A percentile compares a stretch with the other conserved stretches of the same genome.
These are phyloP conservation scores for Aurantiochytrium sp. DNA, from an alignment of 108 stramenopile species.

Conservation along the genomic window DNA sequence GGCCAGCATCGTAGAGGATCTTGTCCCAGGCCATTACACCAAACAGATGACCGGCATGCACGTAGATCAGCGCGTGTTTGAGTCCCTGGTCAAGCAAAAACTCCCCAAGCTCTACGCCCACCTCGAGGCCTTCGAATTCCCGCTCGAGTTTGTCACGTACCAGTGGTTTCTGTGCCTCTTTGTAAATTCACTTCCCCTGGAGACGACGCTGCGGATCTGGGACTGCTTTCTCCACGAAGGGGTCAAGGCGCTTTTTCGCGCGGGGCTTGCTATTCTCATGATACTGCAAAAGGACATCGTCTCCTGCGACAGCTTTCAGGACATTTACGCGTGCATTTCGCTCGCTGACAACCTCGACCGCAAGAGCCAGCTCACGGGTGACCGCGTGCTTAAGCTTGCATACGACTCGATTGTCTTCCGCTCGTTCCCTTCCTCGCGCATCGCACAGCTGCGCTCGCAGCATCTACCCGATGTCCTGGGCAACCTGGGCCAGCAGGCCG, in stretches of 20 bases:
- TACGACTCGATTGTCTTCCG: neutral
- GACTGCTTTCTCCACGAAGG: slow-evolving; percentile 43
- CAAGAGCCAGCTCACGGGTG: neutral
- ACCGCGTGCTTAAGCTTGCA: neutral
- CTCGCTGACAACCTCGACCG: neutral
- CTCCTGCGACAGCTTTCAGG: slow-evolving; percentile 6
- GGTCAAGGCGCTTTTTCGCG: slow-evolving; percentile 37
- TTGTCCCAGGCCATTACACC: slow-evolving; percentile 43
- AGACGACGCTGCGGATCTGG: slow-evolving; percentile 43
- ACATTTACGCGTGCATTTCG: neutral
- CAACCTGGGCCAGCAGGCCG: slow-evolving; percentile 22
- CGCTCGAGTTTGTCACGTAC: slow-evolving; percentile 26
- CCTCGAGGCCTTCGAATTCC: slow-evolving; percentile 33
- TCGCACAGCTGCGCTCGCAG: neutral
- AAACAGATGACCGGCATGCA: slow-evolving; percentile 35
- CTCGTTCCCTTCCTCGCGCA: neutral
- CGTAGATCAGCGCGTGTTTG: slow-evolving; percentile 39
- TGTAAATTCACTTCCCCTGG: slow-evolving; percentile 37
- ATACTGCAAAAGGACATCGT: slow-evolving; percentile 20
- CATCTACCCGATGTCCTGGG: neutral
- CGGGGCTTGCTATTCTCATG: slow-evolving; percentile 32
- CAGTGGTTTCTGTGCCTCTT: slow-evolving; percentile 48
- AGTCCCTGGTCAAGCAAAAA: slow-evolving; percentile 31
- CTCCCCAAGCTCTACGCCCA: slow-evolving; percentile 31
- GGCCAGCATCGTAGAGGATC: slow-evolving; percentile 36